phyloP scores from a whole-genome alignment of 441 rosid species.

The Corymbia calophylla region DNA sequence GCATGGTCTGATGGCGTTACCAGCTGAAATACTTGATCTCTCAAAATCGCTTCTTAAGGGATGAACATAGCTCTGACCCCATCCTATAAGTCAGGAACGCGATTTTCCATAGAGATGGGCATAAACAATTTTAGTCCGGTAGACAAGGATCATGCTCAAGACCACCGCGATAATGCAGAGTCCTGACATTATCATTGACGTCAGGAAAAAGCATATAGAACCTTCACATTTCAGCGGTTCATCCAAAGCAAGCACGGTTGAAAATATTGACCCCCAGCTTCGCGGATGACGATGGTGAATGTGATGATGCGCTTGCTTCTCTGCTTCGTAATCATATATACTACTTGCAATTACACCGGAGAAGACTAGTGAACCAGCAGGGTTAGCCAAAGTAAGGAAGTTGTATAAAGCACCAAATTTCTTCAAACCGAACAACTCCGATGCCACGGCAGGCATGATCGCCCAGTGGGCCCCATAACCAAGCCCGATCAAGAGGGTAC shows the following conservation, averaged over 20 bases:
- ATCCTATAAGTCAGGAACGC: slow-evolving; percentile 19
- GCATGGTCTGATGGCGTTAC: not conserved
- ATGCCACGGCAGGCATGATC: slow-evolving; percentile 89
- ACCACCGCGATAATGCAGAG: slow-evolving; percentile 56
- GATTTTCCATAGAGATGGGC: slow-evolving; percentile 69
- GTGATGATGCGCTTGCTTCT: slow-evolving; percentile 43
- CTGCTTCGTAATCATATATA: slow-evolving; percentile 84
- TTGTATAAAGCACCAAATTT: slow-evolving; percentile 91
- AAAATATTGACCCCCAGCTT: slow-evolving; percentile 12
- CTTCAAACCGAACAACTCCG: slow-evolving; percentile 88
- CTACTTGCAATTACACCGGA: slow-evolving; percentile 84
- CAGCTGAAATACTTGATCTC: not conserved
- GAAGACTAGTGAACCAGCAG: slow-evolving; percentile 85
- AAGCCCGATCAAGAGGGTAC: slow-evolving; percentile 79
- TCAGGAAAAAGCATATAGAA: slow-evolving; percentile 73
- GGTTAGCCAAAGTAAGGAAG: slow-evolving; percentile 84
- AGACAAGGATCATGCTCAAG: slow-evolving; percentile 76
- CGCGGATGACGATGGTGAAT: slow-evolving; percentile 9
- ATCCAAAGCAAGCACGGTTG: slow-evolving; percentile 20
- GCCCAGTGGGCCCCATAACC: slow-evolving; percentile 98
- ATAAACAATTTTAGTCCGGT: slow-evolving; percentile 70
- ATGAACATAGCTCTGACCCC: not conserved
- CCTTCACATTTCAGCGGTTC: slow-evolving; percentile 70
- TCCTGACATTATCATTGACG: slow-evolving; percentile 84
- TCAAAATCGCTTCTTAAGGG: not conserved